A percentile compares a stretch with the other conserved stretches of the same genome.
Evolutionary conservation across 768 basidiomycete genomes (phyloP).

Genomic region (Pilatotrama ljubarskyi): DNA sequence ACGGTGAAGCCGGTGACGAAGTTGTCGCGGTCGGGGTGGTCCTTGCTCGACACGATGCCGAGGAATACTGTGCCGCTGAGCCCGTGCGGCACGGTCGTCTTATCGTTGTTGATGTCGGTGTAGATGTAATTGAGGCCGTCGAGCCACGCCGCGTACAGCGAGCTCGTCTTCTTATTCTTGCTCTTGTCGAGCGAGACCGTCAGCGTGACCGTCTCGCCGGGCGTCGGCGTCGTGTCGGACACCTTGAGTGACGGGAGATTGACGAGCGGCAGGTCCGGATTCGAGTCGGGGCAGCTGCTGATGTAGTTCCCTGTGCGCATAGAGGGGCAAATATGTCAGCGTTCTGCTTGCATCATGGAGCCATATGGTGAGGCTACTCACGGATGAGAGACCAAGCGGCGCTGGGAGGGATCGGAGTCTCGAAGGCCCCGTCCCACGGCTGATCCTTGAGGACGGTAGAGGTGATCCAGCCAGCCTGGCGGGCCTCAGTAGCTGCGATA

Average conservation of each 20-base stretch:
- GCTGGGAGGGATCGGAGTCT: conserved; percentile 32
- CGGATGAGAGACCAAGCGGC: conserved; percentile 48
- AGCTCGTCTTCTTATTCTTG: neutral
- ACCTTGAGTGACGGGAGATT: conserved; percentile 47
- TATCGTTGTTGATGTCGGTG: conserved; percentile 32
- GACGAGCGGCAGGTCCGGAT: conserved; percentile 48
- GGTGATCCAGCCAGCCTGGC: conserved; percentile 51
- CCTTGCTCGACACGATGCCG: conserved; percentile 41
- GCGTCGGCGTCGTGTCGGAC: conserved; percentile 29
- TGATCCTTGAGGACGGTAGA: conserved; percentile 39
- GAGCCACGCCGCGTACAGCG: conserved; percentile 47
- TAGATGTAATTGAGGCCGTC: conserved; percentile 46
- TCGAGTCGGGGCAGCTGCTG: conserved; percentile 46
- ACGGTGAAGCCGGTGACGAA: conserved; percentile 60
- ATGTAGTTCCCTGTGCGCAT: conserved; percentile 42
- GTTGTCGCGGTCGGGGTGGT: conserved; percentile 41
- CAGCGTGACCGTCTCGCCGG: conserved; percentile 32
- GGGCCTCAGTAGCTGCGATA: conserved; percentile 57
- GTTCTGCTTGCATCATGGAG: conserved; percentile 17
- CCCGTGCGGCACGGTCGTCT: conserved; percentile 41
- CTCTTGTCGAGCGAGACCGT: conserved; percentile 20
- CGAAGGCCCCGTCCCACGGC: conserved; percentile 50
- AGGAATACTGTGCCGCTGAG: conserved; percentile 53
- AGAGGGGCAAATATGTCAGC: conserved; percentile 31
- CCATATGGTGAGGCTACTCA: conserved; percentile 1